Conservation (phyloP, 2,329 filamentous ascomycete genomes). For the Fusarium globosum region DNA sequence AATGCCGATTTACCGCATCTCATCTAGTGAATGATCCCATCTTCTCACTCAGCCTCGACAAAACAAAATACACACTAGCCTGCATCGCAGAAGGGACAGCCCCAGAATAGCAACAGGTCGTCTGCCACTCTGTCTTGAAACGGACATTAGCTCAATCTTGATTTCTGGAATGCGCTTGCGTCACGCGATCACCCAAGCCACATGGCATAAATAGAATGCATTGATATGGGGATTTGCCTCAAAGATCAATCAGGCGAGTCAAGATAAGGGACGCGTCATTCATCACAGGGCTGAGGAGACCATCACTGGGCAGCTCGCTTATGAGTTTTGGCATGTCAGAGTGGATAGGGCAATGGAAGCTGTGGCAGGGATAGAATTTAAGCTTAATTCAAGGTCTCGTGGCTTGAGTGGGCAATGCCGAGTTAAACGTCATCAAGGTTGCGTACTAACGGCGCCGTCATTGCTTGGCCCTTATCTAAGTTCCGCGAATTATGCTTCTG, state of each 20-base stretch:
- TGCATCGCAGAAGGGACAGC: background rate
- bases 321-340: background rate
- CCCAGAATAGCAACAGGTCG: conserved; percentile 42
- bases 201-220: background rate
- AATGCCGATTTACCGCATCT: background rate
- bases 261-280: conserved; percentile 23
- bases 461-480: conserved; percentile 21
- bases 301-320: background rate
- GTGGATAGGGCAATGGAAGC: background rate
- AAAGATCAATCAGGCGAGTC: no score
- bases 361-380: background rate
- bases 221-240: background rate
- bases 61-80: background rate
- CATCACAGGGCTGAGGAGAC: conserved; percentile 5
- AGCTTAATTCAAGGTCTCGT: conserved; percentile 6
- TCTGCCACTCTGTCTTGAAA: conserved; percentile 7
- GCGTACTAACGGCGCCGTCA: background rate
- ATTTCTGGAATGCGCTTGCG: background rate
- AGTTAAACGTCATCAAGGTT: background rate
- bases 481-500: background rate
- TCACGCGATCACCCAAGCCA: conserved; percentile 26
- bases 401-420: background rate
- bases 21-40: no score
- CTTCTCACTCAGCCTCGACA: conserved; percentile 26
- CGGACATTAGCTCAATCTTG: background rate